phyloP scores from a whole-genome alignment of 2,329 filamentous ascomycete species.

The Cladophialophora exuberans region DNA sequence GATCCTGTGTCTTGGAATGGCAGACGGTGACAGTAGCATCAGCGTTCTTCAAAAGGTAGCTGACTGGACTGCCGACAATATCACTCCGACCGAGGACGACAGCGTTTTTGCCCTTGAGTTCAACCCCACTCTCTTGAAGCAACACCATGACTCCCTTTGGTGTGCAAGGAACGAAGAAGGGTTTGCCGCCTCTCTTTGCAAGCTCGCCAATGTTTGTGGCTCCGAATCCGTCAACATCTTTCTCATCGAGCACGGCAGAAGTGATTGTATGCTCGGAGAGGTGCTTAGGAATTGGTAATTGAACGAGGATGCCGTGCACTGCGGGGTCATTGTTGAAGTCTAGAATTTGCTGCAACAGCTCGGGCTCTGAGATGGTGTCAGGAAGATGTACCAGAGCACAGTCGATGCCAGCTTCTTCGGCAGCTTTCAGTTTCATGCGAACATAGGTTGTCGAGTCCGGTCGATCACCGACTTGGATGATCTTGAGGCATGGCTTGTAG shows the following conservation, averaged over 20 bases:
- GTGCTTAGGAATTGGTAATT: slow-evolving; percentile 85
- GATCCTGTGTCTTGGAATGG: slow-evolving; percentile 80
- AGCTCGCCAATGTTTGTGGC: slow-evolving; percentile 93
- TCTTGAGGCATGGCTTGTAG: slow-evolving; percentile 87
- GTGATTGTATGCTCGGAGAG: slow-evolving; percentile 90
- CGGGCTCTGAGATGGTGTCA: slow-evolving; percentile 77
- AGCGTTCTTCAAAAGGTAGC: slow-evolving; percentile 91
- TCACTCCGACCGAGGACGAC: slow-evolving; percentile 94
- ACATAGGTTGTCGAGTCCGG: slow-evolving; percentile 98
- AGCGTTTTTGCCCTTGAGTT: slow-evolving; percentile 85
- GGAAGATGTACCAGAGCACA: slow-evolving; percentile 86
- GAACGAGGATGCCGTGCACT: slow-evolving; percentile 91
- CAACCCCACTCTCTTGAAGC: slow-evolving; percentile 78
- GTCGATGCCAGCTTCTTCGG: slow-evolving; percentile 87
- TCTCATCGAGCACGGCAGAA: slow-evolving; percentile 86
- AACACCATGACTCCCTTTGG: slow-evolving; percentile 97
- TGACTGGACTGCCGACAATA: slow-evolving; percentile 96
- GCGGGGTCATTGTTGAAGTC: slow-evolving; percentile 82
- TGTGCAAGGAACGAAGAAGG: slow-evolving; percentile 91
- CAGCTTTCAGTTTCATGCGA: slow-evolving; percentile 99
- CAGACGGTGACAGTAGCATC: slow-evolving; percentile 96
- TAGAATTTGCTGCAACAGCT: slow-evolving; percentile 81
- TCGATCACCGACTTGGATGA: slow-evolving; percentile 94
- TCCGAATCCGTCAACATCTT: slow-evolving; percentile 98
- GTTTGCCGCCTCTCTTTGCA: slow-evolving; percentile 88